phyloP scores from a whole-genome alignment of 2,329 filamentous ascomycete genomes.

The Pseudogymnoascus sp. region DNA sequence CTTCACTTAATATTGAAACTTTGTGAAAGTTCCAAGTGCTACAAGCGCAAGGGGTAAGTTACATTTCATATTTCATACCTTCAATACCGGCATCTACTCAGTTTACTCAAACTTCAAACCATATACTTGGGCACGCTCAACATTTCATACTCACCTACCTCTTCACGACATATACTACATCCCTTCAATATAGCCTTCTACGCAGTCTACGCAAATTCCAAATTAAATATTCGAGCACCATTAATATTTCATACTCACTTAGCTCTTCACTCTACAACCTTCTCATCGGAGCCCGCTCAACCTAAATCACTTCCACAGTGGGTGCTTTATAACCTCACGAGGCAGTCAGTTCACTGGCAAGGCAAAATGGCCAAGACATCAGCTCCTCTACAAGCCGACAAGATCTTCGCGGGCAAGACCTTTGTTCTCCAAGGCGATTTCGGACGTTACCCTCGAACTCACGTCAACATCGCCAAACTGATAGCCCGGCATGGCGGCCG shows the following conservation, averaged over 20 bases:
- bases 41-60: background rate
- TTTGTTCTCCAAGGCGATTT: slow-evolving; percentile 56
- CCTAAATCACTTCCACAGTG: no score
- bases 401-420: slow-evolving; percentile 45
- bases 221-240: background rate
- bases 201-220: background rate
- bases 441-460: slow-evolving; percentile 33
- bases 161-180: background rate
- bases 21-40: slow-evolving; percentile 52
- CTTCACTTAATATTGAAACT: slow-evolving; percentile 74
- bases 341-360: background rate
- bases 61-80: background rate
- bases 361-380: slow-evolving; percentile 18
- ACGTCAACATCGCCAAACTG: slow-evolving; percentile 59
- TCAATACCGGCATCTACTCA: background rate
- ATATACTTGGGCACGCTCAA: background rate
- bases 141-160: background rate
- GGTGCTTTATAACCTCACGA: no score
- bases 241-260: background rate
- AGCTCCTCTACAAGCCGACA: slow-evolving; percentile 13
- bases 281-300: background rate
- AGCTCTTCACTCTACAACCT: background rate
- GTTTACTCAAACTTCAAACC: background rate
- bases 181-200: background rate
- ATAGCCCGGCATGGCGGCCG: slow-evolving; percentile 53